Evolutionary conservation across 495 filamentous ascomycete species (phyloP), one percentile per base, ranked within the genome.

Genomic region (Aspergillus funiculosus): DNA sequence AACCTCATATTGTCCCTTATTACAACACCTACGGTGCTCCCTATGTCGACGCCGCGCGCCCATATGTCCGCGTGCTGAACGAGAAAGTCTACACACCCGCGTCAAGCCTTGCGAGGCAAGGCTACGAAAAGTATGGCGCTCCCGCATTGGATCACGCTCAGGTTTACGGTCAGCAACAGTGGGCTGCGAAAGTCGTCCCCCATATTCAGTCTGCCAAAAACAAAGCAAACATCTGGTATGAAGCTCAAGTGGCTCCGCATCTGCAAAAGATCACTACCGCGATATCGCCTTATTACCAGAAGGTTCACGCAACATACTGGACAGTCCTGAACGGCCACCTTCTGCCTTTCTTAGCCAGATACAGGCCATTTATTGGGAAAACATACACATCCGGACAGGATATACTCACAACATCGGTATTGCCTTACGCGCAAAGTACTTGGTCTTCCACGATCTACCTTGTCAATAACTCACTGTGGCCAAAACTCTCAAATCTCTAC

Each of bases 1-100:
- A 77, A 20, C 92, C 94, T 6, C 82, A 92, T 59, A 52, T 94
- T 25, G 72, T 80, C 34, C 94, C 94, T 17, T 96, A 95, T 67
- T 97, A 95, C 60, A 70, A 90, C 48, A 57, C 74, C 24, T 95
- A 95, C 54, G 82, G 82, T 5, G 85, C 83, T 2, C 88, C 86
- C 9, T 88, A 95, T 53, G 78, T 95, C 37, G 78, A 89, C n/a
- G 56, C 76, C 18, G 84, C 76, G 19, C 77, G 78, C 24, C 89
- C 89, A 0, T 94, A 95, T 60, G 79, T 85, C 51, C 53, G 80
- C 9, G 69, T 72, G 2, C 60, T 89, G 50, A 79, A 92, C 49
- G 63, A 78, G 41, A 66, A 73, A 17, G 69, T 94, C 10, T 81
- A 85, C 55, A 73, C 76, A 3, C 92, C 87, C 5, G 73, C 74